A percentile compares a stretch with the other conserved stretches of the same genome.
phyloP scores from a whole-genome alignment of 225 moss, liverwort and hornwort genomes.

The Straminergon stramineum region DNA sequence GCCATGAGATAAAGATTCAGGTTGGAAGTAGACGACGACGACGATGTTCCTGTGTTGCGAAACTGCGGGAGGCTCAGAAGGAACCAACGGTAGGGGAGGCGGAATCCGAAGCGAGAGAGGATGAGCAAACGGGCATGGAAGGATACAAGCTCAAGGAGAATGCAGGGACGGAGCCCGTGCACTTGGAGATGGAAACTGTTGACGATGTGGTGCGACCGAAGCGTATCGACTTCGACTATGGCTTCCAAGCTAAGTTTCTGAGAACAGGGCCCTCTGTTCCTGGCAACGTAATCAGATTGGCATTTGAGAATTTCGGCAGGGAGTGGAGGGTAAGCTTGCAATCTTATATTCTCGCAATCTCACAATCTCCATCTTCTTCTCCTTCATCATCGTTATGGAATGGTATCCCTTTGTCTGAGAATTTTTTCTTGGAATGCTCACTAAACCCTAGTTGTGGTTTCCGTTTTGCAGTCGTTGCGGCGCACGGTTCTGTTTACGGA shows the following conservation, averaged over 20 bases:
- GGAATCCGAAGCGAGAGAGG: constrained; percentile 1
- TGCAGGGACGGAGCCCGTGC: not conserved
- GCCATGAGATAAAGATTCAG: not conserved
- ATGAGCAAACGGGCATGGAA: not conserved
- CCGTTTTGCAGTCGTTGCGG: constrained; percentile 62
- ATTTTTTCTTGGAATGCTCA: not conserved
- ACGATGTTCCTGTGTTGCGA: not conserved
- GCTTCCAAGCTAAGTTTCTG: constrained; percentile 83
- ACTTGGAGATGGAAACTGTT: constrained; percentile 43
- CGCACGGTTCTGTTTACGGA: constrained; percentile 55
- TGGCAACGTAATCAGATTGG: constrained; percentile 43
- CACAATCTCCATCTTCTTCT: not conserved
- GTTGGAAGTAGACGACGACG: not conserved
- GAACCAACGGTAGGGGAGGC: not conserved
- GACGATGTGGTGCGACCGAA: constrained; percentile 42
- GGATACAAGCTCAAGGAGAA: constrained; percentile 30
- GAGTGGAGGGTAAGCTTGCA: constrained; percentile 69
- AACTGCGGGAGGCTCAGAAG: not conserved
- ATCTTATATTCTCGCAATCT: not conserved
- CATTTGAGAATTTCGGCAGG: constrained; percentile 86
- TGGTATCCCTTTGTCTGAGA: not conserved
- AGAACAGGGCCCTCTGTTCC: constrained; percentile 71
- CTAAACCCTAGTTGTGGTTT: not conserved
- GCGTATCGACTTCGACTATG: constrained; percentile 74
- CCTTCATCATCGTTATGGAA: not conserved